phyloP scores from a whole-genome alignment of 768 basidiomycete species.

The Kwoniella newhampshirensis region DNA sequence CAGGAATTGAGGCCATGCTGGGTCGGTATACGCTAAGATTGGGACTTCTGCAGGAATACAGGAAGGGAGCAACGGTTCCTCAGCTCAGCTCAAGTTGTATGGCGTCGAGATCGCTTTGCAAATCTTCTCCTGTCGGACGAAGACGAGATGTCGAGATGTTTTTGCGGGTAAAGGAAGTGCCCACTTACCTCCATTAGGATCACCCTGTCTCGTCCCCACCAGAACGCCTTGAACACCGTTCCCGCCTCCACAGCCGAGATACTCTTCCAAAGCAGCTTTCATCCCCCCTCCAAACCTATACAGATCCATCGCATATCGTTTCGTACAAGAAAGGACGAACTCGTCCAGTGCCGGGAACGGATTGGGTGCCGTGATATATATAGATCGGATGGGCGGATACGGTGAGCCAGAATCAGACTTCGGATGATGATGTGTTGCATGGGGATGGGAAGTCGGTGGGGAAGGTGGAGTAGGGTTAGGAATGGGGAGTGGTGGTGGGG shows the following conservation, averaged over 20 bases:
- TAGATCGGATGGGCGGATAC: conserved; percentile 51
- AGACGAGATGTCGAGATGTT: background rate
- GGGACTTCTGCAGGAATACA: conserved; percentile 22
- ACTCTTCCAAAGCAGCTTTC: conserved; percentile 71
- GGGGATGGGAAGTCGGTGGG: conserved; percentile 1
- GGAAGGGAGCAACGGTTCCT: too few species aligned
- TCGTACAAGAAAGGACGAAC: conserved; percentile 70
- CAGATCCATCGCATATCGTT: conserved; percentile 72
- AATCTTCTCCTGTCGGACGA: too few species aligned
- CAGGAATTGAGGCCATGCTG: conserved; percentile 83
- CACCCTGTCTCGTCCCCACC: conserved; percentile 81
- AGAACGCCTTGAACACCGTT: conserved; percentile 71
- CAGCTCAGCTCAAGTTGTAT: background rate
- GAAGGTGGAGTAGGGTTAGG: background rate
- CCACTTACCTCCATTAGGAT: conserved; percentile 87
- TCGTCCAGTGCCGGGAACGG: conserved; percentile 80
- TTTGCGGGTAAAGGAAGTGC: background rate
- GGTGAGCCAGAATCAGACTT: conserved; percentile 7
- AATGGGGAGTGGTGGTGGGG: conserved; percentile 45
- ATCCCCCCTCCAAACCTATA: conserved; percentile 65
- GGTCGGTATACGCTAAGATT: conserved; percentile 66
- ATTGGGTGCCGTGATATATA: conserved; percentile 88
- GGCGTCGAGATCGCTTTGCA: conserved; percentile 1
- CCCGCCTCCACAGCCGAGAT: conserved; percentile 59
- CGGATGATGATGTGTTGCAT: conserved; percentile 50